Percentiles rank a stretch among this genome's conserved stretches.
Conservation (phyloP, 202 grass and related monocot species). For the Brachypodium distachyon region DNA sequence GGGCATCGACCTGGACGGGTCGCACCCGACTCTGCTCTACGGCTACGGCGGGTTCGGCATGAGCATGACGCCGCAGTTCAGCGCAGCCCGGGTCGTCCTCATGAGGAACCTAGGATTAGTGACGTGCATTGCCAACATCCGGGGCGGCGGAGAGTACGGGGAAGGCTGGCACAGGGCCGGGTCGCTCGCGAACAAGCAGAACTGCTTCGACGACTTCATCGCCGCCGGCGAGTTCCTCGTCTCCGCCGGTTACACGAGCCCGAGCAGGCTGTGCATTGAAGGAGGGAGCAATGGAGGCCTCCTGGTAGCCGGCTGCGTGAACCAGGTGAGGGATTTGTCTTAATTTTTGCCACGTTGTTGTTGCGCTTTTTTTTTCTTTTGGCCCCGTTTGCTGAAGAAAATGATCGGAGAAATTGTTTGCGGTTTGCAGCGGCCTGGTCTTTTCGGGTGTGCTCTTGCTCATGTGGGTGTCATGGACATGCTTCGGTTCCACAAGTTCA, state of each 20-base stretch:
- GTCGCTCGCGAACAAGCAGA: slow-evolving; percentile 71
- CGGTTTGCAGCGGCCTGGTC: slow-evolving; percentile 51
- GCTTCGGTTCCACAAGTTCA: slow-evolving; percentile 97
- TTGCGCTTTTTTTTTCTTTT: neutral
- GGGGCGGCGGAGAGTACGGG: slow-evolving; percentile 90
- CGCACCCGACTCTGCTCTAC: slow-evolving; percentile 59
- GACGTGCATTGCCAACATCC: slow-evolving; percentile 71
- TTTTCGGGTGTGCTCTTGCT: slow-evolving; percentile 79
- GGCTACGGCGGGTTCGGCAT: slow-evolving; percentile 84
- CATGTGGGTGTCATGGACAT: slow-evolving; percentile 98
- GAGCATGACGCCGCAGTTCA: slow-evolving; percentile 76
- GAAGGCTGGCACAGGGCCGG: slow-evolving; percentile 78
- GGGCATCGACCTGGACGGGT: slow-evolving; percentile 51
- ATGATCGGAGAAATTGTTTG: neutral
- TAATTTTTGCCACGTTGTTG: neutral
- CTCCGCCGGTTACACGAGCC: slow-evolving; percentile 54
- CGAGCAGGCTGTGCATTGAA: slow-evolving; percentile 59
- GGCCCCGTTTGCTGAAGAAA: neutral
- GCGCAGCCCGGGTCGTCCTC: slow-evolving; percentile 49
- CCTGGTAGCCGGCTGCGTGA: slow-evolving; percentile 83
- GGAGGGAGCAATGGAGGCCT: slow-evolving; percentile 90
- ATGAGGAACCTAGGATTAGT: slow-evolving; percentile 61
- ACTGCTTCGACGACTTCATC: slow-evolving; percentile 91
- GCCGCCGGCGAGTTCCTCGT: slow-evolving; percentile 72
- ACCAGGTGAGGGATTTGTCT: slow-evolving; percentile 37